A percentile compares a stretch with the other conserved stretches of the same genome.
Conservation (phyloP, 225 moss, liverwort and hornwort species). For the Polytrichum commune region DNA sequence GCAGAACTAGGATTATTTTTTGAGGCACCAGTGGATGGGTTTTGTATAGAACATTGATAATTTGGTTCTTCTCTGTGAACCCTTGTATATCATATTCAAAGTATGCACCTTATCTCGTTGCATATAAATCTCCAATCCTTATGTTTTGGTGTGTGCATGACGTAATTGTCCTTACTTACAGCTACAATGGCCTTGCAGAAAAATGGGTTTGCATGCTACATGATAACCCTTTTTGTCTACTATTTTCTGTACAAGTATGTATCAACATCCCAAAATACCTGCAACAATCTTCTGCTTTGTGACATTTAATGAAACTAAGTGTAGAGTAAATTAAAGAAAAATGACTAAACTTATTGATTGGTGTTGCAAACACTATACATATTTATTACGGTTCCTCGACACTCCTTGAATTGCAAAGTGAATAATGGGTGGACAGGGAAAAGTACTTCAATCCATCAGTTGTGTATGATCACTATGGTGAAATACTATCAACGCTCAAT, state of each 20-base stretch:
- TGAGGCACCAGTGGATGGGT: no score
- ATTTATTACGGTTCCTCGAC: not conserved
- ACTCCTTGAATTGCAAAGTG: slow-evolving; percentile 6
- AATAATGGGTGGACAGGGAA: slow-evolving; percentile 45
- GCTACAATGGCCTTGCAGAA: slow-evolving; percentile 39
- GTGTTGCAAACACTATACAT: not conserved
- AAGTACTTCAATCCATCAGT: slow-evolving; percentile 57
- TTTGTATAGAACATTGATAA: no score
- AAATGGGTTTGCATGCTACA: slow-evolving; percentile 77
- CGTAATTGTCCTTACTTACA: not conserved
- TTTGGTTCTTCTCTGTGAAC: no score
- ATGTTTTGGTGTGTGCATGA: no score
- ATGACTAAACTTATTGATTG: not conserved
- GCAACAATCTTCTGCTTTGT: not conserved
- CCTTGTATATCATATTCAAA: no score
- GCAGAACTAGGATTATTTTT: no score
- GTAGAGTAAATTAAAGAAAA: not conserved
- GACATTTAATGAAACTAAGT: not conserved
- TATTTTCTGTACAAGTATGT: slow-evolving; percentile 83
- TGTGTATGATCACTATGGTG: slow-evolving; percentile 88
- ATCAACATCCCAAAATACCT: not conserved
- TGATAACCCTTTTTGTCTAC: slow-evolving; percentile 62
- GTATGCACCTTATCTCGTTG: no score
- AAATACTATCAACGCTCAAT: slow-evolving; percentile 77
- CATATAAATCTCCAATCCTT: no score